These are phyloP conservation scores for Phyllosticta citrichinensis DNA, from an alignment of 2,329 filamentous ascomycete species.

Conservation along the genomic window DNA sequence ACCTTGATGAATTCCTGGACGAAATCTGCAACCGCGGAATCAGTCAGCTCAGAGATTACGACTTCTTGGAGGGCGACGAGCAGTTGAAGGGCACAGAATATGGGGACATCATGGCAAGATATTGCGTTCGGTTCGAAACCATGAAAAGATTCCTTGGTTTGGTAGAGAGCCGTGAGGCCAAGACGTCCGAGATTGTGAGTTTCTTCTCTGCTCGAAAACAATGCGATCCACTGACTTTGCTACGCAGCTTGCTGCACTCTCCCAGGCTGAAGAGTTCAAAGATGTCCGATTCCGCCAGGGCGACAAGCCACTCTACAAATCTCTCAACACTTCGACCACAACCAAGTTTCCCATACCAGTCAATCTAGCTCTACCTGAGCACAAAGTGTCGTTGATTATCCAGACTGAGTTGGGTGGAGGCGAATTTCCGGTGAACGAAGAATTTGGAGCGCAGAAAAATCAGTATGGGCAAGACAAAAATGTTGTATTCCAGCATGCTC, in stretches of 20 bases:
- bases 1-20: conserved; percentile 55
- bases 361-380: conserved; percentile 52
- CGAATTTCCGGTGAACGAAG: conserved; percentile 40
- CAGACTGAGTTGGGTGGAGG: conserved; percentile 62
- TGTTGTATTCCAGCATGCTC: conserved; percentile 57
- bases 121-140: conserved; percentile 69
- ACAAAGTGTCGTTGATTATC: conserved; percentile 71
- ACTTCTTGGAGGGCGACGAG: conserved; percentile 43
- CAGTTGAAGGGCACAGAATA: conserved; percentile 57
- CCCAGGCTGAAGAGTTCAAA: conserved; percentile 61
- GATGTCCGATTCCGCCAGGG: conserved; percentile 60
- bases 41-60: conserved; percentile 48
- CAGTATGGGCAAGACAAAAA: conserved; percentile 52
- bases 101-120: conserved; percentile 72
- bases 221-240: not conserved
- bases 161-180: conserved; percentile 40
- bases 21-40: conserved; percentile 63
- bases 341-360: conserved; percentile 64
- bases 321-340: conserved; percentile 57
- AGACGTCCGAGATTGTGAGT: conserved; percentile 59
- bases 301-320: conserved; percentile 61
- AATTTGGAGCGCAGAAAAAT: conserved; percentile 46
- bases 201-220: not conserved
- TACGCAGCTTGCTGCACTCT: conserved; percentile 52
- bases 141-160: conserved; percentile 63